These are phyloP conservation scores for Neurospora hispaniola DNA, from an alignment of 495 filamentous ascomycete species.

Conservation along the genomic window DNA sequence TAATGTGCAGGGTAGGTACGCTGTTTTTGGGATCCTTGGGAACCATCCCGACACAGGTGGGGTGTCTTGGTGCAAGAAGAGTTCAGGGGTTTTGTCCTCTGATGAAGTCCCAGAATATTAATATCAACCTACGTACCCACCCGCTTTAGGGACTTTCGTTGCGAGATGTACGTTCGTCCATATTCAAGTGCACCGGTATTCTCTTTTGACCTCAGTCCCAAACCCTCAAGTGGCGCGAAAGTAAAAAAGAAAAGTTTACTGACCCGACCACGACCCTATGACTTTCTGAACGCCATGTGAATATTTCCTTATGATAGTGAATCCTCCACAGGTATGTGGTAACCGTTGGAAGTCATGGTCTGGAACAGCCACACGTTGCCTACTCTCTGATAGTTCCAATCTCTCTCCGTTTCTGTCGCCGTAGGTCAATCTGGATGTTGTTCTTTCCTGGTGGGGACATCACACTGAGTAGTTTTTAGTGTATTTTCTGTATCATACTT, in stretches of 20 bases:
- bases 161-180: neutral
- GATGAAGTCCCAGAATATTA: neutral
- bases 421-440: neutral
- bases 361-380: neutral
- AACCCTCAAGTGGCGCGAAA: neutral
- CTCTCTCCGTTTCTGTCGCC: neutral
- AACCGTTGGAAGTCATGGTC: conserved; percentile 2
- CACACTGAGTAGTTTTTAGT: neutral
- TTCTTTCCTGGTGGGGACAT: neutral
- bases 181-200: neutral
- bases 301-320: neutral
- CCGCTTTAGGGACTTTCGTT: neutral
- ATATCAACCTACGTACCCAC: too few species aligned
- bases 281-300: neutral
- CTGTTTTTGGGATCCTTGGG: neutral
- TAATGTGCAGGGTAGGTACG: neutral
- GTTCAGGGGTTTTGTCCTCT: neutral
- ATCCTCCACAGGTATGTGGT: conserved; percentile 2
- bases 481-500: neutral
- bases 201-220: neutral
- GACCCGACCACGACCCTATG: neutral
- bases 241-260: neutral
- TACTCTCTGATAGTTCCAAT: neutral
- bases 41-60: neutral
- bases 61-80: neutral